Evolutionary conservation across 441 rosid genomes (phyloP).

Genomic region (Isatis lusitanica): DNA sequence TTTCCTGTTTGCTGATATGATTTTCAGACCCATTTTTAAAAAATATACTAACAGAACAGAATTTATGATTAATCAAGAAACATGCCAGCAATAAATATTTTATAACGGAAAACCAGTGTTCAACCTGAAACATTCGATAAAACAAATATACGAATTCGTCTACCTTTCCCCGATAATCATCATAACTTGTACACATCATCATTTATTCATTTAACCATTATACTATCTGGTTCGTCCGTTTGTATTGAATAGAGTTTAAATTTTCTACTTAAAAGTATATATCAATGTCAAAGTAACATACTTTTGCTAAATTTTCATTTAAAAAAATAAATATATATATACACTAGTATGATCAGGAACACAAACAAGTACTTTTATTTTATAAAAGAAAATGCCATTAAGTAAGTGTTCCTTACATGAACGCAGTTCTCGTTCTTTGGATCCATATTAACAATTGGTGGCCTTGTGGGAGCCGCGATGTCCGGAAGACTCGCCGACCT

Average conservation of each 20-base stretch:
- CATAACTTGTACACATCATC: not conserved
- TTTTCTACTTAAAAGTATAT: not conserved
- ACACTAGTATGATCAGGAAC: not conserved
- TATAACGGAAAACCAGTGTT: not conserved
- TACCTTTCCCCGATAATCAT: not conserved
- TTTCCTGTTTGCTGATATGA: not conserved
- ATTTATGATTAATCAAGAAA: not conserved
- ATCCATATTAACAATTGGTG: constrained; percentile 82
- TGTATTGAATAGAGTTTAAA: not conserved
- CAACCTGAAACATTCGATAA: not conserved
- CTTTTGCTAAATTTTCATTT: not conserved
- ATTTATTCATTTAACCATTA: not conserved
- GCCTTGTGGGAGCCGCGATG: constrained; percentile 77
- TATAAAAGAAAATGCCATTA: not conserved
- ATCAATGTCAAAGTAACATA: not conserved
- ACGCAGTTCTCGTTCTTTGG: constrained; percentile 85
- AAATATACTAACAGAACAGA: no score
- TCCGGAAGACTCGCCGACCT: constrained; percentile 76
- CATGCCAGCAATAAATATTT: not conserved
- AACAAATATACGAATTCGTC: not conserved
- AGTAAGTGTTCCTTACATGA: not conserved
- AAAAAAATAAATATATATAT: not conserved
- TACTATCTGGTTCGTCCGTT: not conserved
- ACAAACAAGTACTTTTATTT: not conserved
- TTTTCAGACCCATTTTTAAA: not conserved